Evolutionary conservation across 495 filamentous ascomycete genomes (phyloP), one percentile per base, ranked within the genome.

Genomic region (Monascus purpureus): DNA sequence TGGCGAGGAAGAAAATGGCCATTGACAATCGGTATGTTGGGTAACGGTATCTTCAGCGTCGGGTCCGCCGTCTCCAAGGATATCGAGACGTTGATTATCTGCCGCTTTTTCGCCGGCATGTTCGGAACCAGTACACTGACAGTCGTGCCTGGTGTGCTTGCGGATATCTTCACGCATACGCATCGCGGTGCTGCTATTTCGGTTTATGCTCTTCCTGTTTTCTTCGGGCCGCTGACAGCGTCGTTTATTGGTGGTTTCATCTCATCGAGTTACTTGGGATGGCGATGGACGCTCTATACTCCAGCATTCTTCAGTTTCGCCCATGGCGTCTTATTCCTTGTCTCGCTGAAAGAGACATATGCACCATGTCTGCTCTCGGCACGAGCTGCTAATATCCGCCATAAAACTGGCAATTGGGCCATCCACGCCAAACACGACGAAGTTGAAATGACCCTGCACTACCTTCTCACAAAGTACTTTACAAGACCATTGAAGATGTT

Each of bases 331-430:
- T 9, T 41, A 19, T 18, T 18, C 17, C 13, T 42, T 17, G 13
- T 42, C 28, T 39, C 37, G 19, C 17, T 41, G 2, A 28, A 35
- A 25, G 77, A 80, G 45, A 74, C 76, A 0, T 72, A 63, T 30
- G 47, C 49, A 0, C 55, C 65, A 6, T 54, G 61, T 0, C 56
- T 80, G 15, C 53, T 80, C 4, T 46, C 61, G 29, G 36, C 47
- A 31, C 54, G 55, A 13, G 76, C 76, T 0, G 41, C 43, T 8
- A 48, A 56, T 14, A 42, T 72, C n/a, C 61, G 73, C 4, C 50
- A 56, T 26, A 49, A 62, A 25, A 72, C 72, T n/a, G 53, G 54
- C 29, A 73, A 80, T 38, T 71, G 67, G 59, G 67, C 67, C 13
- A 43, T 73, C 11, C 67, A 68, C 32, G 53, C 68, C 4, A 53